A percentile compares a stretch with the other conserved stretches of the same genome.
Conservation (phyloP, 1,284 basidiomycete species). For the Papiliotrema fonsecae region DNA sequence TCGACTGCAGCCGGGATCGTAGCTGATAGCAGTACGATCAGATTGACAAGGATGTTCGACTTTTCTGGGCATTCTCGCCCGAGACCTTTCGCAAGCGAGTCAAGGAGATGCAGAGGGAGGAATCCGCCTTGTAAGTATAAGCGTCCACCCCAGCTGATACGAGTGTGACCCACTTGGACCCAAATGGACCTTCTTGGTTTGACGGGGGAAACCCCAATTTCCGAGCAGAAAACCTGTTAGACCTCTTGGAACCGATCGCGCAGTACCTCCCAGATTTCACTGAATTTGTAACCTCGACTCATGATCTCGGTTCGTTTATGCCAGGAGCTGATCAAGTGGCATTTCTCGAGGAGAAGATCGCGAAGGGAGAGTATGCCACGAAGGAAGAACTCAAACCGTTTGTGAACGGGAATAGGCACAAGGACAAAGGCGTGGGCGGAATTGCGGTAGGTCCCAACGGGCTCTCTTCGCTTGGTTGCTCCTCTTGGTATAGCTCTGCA, state of each 20-base stretch:
- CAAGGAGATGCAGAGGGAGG: constrained; percentile 11
- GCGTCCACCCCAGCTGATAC: not conserved
- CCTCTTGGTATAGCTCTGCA: too few species aligned
- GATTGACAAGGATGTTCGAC: constrained; percentile 40
- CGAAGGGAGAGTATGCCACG: constrained; percentile 4
- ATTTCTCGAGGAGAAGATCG: constrained; percentile 6
- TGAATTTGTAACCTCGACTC: constrained; percentile 23
- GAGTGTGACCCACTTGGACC: constrained; percentile 5
- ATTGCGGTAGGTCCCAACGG: constrained; percentile 3
- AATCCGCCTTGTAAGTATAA: not conserved
- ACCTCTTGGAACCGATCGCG: constrained; percentile 19
- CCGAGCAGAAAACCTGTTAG: constrained; percentile 7
- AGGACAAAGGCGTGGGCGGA: not conserved
- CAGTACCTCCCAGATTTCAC: constrained; percentile 19
- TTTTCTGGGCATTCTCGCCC: constrained; percentile 42
- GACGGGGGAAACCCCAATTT: constrained; percentile 5
- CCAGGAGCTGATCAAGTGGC: constrained; percentile 18
- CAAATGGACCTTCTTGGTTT: not conserved
- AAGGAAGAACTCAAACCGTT: constrained; percentile 1
- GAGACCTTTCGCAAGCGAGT: constrained; percentile 21
- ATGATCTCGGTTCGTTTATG: constrained; percentile 28
- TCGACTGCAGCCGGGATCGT: not conserved
- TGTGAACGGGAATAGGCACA: not conserved
- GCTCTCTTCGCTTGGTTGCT: too few species aligned
- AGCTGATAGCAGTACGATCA: constrained; percentile 42